Base-by-base conservation (phyloP, 805 yeast genomes). In the Candida tammaniensis region DNA sequence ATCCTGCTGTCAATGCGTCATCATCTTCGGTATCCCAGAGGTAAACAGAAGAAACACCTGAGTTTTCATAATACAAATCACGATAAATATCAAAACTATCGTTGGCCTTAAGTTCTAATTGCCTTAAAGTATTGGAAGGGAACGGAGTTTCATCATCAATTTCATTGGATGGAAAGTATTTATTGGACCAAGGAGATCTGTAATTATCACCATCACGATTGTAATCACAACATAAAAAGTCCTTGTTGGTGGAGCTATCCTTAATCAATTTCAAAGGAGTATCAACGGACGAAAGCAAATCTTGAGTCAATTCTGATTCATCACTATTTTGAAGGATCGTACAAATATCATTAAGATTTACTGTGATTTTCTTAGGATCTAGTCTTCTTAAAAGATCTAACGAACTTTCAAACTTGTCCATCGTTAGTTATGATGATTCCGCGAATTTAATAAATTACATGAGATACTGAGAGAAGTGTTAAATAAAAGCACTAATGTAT, bases 141-240 rank as follows among this genome's bases (percentile, higher is more conserved):
- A 66, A 78, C 7, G 93, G 88, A 3, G 87, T 85, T 24, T 68
- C 70, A 31, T 72, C 82, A 16, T 86, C 93, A 21, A 68, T 69
- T 30, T 72, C 82, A 12, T 28, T 40, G 2, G 52, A 30, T 1
- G 85, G 83, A 43, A 70, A 74, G 60, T 85, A 91, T 41, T 70
- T 69, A 54, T 87, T 87, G 14, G 86, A 73, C 87, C 91, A 88
- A 5, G 98, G 98, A 0, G 95, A 85, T 48, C 98, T 73, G 61
- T 74, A 85, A 14, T 89, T 80, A 59, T 91, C 98, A 6, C 95
- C 89, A 54, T 91, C 98, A 47, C 98, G 74, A 60, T 91, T 91
- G 57, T 91, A 91, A 57, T 91, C 98, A 61, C 98, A 91, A 33
- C 89, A 76, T 38, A 91, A 70, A 55, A 71, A 91, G 39, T 73